A percentile compares a stretch with the other conserved stretches of the same genome.
Evolutionary conservation across 306 rosid genomes (phyloP).

Genomic region (Alnus glutinosa): DNA sequence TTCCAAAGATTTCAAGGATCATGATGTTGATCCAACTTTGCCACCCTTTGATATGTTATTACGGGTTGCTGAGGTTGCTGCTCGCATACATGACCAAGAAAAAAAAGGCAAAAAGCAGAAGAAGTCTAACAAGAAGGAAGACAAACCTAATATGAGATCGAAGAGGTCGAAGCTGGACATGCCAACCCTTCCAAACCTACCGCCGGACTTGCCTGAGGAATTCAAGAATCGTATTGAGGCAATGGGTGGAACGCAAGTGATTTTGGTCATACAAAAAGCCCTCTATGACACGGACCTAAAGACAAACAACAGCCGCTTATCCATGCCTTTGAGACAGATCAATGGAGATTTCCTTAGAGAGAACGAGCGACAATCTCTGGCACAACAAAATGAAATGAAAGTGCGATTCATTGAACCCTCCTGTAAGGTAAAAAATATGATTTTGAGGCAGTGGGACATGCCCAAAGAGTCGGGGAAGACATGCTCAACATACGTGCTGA

Average conservation of each 20-base stretch:
- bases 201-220: background rate
- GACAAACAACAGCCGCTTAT: background rate
- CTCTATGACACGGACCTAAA: background rate
- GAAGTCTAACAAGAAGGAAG: no score
- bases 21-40: no score
- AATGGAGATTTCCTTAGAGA: background rate
- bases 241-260: background rate
- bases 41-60: no score
- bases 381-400: background rate
- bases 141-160: no score
- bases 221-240: background rate
- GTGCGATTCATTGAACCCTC: background rate
- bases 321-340: background rate
- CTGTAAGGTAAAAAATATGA: no score
- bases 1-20: no score
- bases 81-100: no score
- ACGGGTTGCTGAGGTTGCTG: no score
- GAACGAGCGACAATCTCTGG: background rate
- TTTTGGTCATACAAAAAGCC: background rate
- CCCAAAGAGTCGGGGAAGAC: background rate
- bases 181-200: background rate
- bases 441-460: slow-evolving; percentile 5
- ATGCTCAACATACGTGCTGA: slow-evolving; percentile 6
- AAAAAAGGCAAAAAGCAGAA: no score
- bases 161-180: background rate